A percentile compares a stretch with the other conserved stretches of the same genome.
Evolutionary conservation across 2,329 filamentous ascomycete genomes (phyloP).

Genomic region (Chaetomium strumarium): DNA sequence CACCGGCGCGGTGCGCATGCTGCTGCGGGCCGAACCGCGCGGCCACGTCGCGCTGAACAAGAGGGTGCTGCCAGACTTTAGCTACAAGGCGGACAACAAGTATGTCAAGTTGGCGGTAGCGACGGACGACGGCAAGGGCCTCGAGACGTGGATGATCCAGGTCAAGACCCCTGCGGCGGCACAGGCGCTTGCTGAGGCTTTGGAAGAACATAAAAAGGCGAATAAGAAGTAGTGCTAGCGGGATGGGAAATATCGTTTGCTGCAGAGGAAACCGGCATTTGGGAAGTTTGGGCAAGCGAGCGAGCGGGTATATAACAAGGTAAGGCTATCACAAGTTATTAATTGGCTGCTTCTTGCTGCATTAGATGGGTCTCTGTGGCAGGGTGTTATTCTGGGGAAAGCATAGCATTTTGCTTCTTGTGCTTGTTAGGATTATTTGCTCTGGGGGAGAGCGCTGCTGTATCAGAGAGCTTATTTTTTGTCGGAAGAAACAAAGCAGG

Average conservation of each 20-base stretch:
- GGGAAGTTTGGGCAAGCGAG: not conserved
- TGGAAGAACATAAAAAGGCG: slow-evolving; percentile 50
- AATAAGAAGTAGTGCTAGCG: slow-evolving; percentile 45
- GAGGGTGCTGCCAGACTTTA: slow-evolving; percentile 52
- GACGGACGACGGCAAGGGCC: slow-evolving; percentile 49
- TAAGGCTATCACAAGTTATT: slow-evolving; percentile 11
- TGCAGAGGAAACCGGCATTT: not conserved
- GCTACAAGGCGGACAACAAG: slow-evolving; percentile 57
- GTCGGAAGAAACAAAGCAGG: too few relatives aligned
- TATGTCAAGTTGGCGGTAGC: slow-evolving; percentile 55
- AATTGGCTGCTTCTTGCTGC: slow-evolving; percentile 15
- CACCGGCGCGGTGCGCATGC: slow-evolving; percentile 59
- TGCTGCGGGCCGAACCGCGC: slow-evolving; percentile 69
- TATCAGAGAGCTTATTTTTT: too few relatives aligned
- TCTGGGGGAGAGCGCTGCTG: not conserved
- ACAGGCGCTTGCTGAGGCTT: slow-evolving; percentile 42
- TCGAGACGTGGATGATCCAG: slow-evolving; percentile 67
- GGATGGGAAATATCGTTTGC: not conserved
- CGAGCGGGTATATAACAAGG: slow-evolving; percentile 20
- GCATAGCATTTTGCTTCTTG: slow-evolving; percentile 15
- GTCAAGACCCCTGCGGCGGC: slow-evolving; percentile 60
- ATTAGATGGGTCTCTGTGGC: slow-evolving; percentile 21
- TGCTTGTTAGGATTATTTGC: slow-evolving; percentile 7
- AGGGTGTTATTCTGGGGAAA: slow-evolving; percentile 15
- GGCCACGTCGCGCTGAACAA: slow-evolving; percentile 71